Evolutionary conservation across 2,329 filamentous ascomycete genomes (phyloP), one percentile per base, ranked within the genome.

Genomic region (Chaetomium olivaceum): DNA sequence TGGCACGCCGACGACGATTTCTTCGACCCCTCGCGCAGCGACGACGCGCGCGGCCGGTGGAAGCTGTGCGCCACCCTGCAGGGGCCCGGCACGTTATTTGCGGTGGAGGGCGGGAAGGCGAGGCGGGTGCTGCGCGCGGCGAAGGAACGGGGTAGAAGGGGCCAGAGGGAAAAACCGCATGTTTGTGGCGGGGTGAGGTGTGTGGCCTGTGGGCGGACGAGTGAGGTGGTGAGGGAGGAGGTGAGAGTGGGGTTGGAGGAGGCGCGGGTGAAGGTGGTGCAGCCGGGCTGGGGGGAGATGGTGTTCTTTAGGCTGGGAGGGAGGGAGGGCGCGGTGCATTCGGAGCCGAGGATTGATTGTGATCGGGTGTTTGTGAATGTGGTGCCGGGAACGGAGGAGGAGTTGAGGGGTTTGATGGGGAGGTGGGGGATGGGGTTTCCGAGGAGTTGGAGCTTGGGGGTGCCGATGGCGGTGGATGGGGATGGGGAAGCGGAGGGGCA

Each of bases 1-100:
- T 66, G 64, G 64, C 64, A 66, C 50, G 60, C 64, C 48, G 64
- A 66, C 51, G 64, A 66, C 60, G 36, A 63, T 36, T 66, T 66
- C 36, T 66, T 63, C 43, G 51, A 50, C 50, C 48, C 55, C 7
- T 16, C 64, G 6, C 56, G 39, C 33, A 25, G 39, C 36, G 25
- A 19, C 36, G 52, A 23, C 27, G 61, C 60, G 14, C 27, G 29
- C 9, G 52, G 56, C 50, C 29, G 50, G 6, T 66, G 64, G 64
- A 66, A 66, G 57, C 60, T 66, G 5, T 66, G 64, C 64, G 60
- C 55, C 21, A 60, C 64, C 16, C 57, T 66, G 36, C 57, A 56
- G 33, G 64, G 64, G 8, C 64, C 60, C 0, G 64, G 64, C 19
- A 66, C 64, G 25, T 6, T 66, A 14, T 66, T 66, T 21, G 56